Percentiles rank a stretch among this genome's conserved stretches.
These are phyloP conservation scores for Aureobasidium sp. DNA, from an alignment of 2,329 filamentous ascomycete species.

Conservation along the genomic window DNA sequence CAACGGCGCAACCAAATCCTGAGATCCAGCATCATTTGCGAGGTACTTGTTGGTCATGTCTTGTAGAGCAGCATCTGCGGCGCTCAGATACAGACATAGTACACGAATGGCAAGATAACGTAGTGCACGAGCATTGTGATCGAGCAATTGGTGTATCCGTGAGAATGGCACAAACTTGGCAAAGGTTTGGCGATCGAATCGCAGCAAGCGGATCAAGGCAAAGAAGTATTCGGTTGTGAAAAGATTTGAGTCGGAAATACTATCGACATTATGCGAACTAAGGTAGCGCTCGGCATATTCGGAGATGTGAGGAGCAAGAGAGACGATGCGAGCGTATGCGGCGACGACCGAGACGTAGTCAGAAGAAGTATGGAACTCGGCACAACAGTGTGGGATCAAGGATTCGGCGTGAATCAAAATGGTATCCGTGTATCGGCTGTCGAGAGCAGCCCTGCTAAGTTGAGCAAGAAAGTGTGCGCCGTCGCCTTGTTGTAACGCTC, in stretches of 20 bases:
- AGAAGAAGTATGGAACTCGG: conserved; percentile 36
- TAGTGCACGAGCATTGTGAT: conserved; percentile 50
- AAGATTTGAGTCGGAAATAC: conserved; percentile 14
- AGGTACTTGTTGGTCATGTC: conserved; percentile 40
- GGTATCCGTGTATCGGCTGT: conserved; percentile 60
- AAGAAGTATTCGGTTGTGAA: conserved; percentile 43
- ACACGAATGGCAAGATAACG: conserved; percentile 77
- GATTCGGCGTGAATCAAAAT: conserved; percentile 69
- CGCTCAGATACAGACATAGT: conserved; percentile 70
- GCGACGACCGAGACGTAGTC: conserved; percentile 46
- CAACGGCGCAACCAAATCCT: conserved; percentile 30
- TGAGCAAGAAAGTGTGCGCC: conserved; percentile 63
- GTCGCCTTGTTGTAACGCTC: conserved; percentile 56
- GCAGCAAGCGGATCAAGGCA: conserved; percentile 70
- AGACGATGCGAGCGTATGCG: conserved; percentile 71
- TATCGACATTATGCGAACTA: conserved; percentile 3
- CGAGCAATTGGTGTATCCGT: conserved; percentile 62
- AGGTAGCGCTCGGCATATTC: conserved; percentile 56
- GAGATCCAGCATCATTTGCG: background rate
- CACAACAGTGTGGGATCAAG: conserved; percentile 74
- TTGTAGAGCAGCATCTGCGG: conserved; percentile 72
- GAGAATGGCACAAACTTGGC: conserved; percentile 56
- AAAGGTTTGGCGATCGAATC: conserved; percentile 65
- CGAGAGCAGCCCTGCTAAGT: conserved; percentile 62
- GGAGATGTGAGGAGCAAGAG: conserved; percentile 73